phyloP scores from a whole-genome alignment of 768 basidiomycete genomes.

The Harrya chromipes region DNA sequence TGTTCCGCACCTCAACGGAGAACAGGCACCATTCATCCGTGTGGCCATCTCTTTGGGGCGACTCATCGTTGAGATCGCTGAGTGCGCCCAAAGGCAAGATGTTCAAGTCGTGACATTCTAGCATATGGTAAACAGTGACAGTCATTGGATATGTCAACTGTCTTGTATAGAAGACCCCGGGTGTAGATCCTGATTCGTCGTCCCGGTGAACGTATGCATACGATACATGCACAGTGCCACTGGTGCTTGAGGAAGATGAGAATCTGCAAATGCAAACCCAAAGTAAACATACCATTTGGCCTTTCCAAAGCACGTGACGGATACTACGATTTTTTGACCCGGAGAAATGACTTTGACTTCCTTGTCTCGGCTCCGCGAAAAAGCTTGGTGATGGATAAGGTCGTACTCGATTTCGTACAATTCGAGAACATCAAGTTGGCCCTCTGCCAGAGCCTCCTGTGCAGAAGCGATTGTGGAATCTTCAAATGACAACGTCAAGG shows the following conservation, averaged over 20 bases:
- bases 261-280: neutral
- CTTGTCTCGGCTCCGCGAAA: conserved; percentile 59
- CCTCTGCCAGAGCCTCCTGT: conserved; percentile 74
- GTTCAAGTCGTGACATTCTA: conserved; percentile 84
- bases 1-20: conserved; percentile 86
- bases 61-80: conserved; percentile 20
- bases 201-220: conserved; percentile 68
- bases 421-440: conserved; percentile 76
- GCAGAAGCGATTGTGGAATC: conserved; percentile 83
- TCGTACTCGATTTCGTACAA: conserved; percentile 90
- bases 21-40: conserved; percentile 81
- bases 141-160: conserved; percentile 85
- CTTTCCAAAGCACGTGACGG: conserved; percentile 81
- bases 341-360: conserved; percentile 55
- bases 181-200: conserved; percentile 28
- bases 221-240: conserved; percentile 76
- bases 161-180: conserved; percentile 75
- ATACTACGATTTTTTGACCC: conserved; percentile 65
- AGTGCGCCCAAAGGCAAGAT: conserved; percentile 56
- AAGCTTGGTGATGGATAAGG: conserved; percentile 72
- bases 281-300: conserved; percentile 73
- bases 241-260: conserved; percentile 47
- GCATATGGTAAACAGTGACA: conserved; percentile 94
- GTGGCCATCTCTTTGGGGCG: conserved; percentile 42
- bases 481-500: conserved; percentile 81